phyloP scores from a whole-genome alignment of 2,329 filamentous ascomycete genomes.

The Cytospora piceicola region DNA sequence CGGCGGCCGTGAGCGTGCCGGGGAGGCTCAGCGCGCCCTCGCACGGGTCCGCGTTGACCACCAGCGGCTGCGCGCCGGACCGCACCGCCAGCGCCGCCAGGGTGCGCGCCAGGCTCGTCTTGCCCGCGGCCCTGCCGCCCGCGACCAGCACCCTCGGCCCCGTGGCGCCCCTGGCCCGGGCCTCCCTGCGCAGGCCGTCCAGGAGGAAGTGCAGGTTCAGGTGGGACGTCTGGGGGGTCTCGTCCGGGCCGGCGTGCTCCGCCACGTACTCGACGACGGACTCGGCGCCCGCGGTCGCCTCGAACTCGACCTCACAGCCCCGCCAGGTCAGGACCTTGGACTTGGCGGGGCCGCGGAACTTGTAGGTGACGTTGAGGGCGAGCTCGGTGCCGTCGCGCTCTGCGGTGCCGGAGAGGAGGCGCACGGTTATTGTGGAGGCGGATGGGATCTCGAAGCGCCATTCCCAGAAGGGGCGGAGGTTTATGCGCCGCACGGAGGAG shows the following conservation, averaged over 20 bases:
- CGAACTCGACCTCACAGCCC: constrained; percentile 83
- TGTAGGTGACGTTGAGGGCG: constrained; percentile 77
- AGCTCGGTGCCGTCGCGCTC: constrained; percentile 97
- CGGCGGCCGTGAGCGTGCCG: constrained; percentile 82
- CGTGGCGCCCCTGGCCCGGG: constrained; percentile 49
- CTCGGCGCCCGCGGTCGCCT: constrained; percentile 59
- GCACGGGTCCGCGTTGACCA: constrained; percentile 82
- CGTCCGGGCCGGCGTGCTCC: constrained; percentile 69
- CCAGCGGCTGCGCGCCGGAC: constrained; percentile 72
- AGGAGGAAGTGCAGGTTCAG: constrained; percentile 89
- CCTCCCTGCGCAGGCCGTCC: constrained; percentile 66
- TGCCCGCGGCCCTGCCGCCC: constrained; percentile 77
- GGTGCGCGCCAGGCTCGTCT: constrained; percentile 79
- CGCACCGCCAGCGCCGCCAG: constrained; percentile 80
- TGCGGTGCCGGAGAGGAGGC: constrained; percentile 79
- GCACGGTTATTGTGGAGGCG: constrained; percentile 48
- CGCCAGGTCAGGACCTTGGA: constrained; percentile 91
- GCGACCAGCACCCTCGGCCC: constrained; percentile 86
- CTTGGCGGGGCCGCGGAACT: constrained; percentile 74
- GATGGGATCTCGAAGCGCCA: constrained; percentile 77
- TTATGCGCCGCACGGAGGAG: constrained; percentile 50
- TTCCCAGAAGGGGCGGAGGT: constrained; percentile 69
- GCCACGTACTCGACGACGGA: constrained; percentile 58
- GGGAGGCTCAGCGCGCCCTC: constrained; percentile 80
- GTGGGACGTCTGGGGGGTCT: constrained; percentile 80